These are phyloP conservation scores for Ophiosphaerella herpotricha DNA, from an alignment of 2,329 filamentous ascomycete genomes.

Conservation along the genomic window DNA sequence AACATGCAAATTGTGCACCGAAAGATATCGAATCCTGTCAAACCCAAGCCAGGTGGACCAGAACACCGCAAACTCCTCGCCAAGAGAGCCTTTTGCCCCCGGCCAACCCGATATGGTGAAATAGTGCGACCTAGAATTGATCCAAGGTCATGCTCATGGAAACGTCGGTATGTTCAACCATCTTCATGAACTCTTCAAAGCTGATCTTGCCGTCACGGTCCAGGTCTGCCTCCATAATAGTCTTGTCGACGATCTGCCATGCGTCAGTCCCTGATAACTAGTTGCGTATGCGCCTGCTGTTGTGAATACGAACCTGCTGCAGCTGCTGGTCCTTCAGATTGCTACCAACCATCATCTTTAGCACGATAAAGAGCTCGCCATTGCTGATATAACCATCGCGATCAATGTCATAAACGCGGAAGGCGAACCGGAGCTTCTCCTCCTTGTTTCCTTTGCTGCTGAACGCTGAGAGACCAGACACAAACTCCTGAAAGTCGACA, in stretches of 20 bases:
- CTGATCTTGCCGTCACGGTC: slow-evolving; percentile 97
- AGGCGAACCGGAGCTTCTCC: slow-evolving; percentile 95
- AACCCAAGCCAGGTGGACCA: slow-evolving; percentile 18
- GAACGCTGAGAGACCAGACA: slow-evolving; percentile 92
- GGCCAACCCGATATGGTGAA: slow-evolving; percentile 19
- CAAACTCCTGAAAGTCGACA: slow-evolving; percentile 98
- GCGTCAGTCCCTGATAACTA: slow-evolving; percentile 11
- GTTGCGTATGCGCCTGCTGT: neutral
- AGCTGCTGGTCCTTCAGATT: slow-evolving; percentile 99
- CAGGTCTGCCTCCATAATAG: slow-evolving; percentile 98
- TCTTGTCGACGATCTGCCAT: slow-evolving; percentile 93
- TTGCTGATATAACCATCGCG: slow-evolving; percentile 98
- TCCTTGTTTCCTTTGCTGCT: slow-evolving; percentile 98
- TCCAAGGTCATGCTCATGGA: slow-evolving; percentile 71
- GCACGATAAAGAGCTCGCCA: slow-evolving; percentile 96
- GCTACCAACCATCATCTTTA: slow-evolving; percentile 99
- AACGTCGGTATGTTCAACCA: slow-evolving; percentile 92
- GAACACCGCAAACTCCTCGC: slow-evolving; percentile 44
- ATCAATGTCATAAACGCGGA: slow-evolving; percentile 99
- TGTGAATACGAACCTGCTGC: slow-evolving; percentile 66
- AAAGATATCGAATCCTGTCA: slow-evolving; percentile 35
- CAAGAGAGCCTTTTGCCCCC: slow-evolving; percentile 25
- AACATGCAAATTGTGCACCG: slow-evolving; percentile 23
- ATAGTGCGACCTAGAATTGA: slow-evolving; percentile 46
- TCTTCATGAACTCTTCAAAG: slow-evolving; percentile 98